Evolutionary conservation across 2,329 filamentous ascomycete genomes (phyloP).

Genomic region (Aureobasidium sp.): DNA sequence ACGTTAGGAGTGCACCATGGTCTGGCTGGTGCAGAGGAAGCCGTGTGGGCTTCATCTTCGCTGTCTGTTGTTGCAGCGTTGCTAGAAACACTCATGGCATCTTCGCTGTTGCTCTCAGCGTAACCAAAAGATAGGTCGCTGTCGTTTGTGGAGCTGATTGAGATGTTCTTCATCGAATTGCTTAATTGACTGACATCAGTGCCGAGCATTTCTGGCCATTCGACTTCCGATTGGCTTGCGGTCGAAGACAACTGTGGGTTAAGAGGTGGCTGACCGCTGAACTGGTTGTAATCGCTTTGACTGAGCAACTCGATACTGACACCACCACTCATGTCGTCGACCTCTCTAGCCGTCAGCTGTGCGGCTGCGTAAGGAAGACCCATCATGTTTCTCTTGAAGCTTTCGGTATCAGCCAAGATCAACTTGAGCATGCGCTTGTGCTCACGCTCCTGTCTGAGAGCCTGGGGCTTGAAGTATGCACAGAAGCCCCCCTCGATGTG

Average conservation of each 20-base stretch:
- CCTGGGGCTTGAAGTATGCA: slow-evolving; percentile 31
- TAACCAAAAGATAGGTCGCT: background rate
- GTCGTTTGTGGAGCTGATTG: background rate
- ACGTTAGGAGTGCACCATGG: slow-evolving; percentile 17
- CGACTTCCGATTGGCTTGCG: background rate
- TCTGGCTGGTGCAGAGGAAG: background rate
- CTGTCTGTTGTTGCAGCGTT: background rate
- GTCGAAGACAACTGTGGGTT: background rate
- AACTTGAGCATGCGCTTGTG: slow-evolving; percentile 43
- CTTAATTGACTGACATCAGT: background rate
- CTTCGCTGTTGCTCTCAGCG: background rate
- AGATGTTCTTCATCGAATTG: slow-evolving; percentile 10
- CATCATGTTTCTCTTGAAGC: slow-evolving; percentile 21
- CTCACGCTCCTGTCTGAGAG: slow-evolving; percentile 43
- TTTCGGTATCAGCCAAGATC: slow-evolving; percentile 25
- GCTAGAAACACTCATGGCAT: background rate
- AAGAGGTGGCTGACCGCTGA: background rate
- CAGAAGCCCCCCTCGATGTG: slow-evolving; percentile 52
- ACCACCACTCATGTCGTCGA: background rate
- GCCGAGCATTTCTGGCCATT: slow-evolving; percentile 19
- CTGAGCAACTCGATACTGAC: background rate
- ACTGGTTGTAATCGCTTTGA: slow-evolving; percentile 1
- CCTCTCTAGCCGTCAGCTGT: background rate
- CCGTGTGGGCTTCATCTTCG: background rate
- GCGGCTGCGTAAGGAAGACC: background rate